Percentiles rank a stretch among this genome's conserved stretches.
These are phyloP conservation scores for Alternaria alternata DNA, from an alignment of 2,329 filamentous ascomycete species.

Conservation along the genomic window DNA sequence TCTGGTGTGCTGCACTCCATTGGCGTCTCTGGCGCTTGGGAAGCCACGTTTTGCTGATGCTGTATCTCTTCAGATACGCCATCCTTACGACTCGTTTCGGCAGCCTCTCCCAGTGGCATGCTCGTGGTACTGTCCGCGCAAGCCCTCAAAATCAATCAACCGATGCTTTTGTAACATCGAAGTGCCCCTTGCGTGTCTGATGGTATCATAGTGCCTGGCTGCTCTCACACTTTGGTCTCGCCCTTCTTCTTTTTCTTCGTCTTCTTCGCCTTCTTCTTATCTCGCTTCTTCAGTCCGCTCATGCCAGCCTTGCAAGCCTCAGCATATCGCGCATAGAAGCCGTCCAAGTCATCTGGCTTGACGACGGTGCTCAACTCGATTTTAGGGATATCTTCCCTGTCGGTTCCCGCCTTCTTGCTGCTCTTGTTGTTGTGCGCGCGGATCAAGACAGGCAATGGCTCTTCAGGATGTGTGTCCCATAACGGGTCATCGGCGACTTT, in stretches of 20 bases:
- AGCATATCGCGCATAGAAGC: conserved; percentile 84
- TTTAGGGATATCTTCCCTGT: conserved; percentile 60
- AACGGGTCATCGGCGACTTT: conserved; percentile 62
- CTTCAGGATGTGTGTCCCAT: conserved; percentile 66
- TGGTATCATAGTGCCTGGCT: neutral
- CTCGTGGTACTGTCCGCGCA: neutral
- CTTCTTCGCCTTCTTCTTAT: conserved; percentile 84
- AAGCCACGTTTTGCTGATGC: neutral
- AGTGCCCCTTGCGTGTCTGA: neutral
- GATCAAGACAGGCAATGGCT: conserved; percentile 76
- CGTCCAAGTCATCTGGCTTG: conserved; percentile 75
- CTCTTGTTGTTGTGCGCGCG: conserved; percentile 80
- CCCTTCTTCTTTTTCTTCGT: conserved; percentile 74
- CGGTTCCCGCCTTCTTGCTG: conserved; percentile 56
- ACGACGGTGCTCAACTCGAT: conserved; percentile 87
- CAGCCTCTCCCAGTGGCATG: neutral
- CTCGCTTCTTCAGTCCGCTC: conserved; percentile 88
- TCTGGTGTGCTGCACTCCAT: neutral
- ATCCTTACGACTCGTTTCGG: neutral
- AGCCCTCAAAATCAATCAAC: neutral
- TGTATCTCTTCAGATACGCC: neutral
- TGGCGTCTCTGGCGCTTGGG: neutral
- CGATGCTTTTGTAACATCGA: neutral
- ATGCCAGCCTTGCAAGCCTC: conserved; percentile 92
- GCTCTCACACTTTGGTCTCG: conserved; percentile 31